Percentiles rank a stretch among this genome's conserved stretches.
Evolutionary conservation across 148 eudicot species (phyloP).

Genomic region (Cornus controversa): DNA sequence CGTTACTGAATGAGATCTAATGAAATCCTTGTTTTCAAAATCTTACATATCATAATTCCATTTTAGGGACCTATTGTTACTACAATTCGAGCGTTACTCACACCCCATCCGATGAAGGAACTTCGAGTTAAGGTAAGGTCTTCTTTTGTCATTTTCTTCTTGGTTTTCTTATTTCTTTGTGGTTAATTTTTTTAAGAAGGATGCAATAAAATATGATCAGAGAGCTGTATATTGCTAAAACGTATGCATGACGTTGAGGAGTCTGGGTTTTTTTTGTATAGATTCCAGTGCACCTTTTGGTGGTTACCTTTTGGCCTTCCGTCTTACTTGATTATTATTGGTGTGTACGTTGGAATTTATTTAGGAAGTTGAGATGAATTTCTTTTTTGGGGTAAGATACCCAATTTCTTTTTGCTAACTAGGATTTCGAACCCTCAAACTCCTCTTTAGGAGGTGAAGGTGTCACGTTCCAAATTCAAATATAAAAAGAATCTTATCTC

Average conservation of each 20-base stretch:
- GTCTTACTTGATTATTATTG: neutral
- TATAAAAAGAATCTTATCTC: too few species aligned
- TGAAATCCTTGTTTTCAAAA: constrained; percentile 3
- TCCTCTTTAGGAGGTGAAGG: too few species aligned
- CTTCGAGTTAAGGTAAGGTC: constrained; percentile 76
- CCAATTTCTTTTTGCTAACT: too few species aligned
- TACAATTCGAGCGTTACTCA: constrained; percentile 77
- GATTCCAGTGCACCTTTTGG: neutral
- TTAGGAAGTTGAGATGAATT: neutral
- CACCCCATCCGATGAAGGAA: constrained; percentile 98
- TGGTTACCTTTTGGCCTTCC: neutral
- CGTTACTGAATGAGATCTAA: neutral
- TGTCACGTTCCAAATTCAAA: too few species aligned
- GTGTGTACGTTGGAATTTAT: neutral
- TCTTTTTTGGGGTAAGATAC: too few species aligned
- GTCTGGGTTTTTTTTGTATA: neutral
- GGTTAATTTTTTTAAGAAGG: neutral
- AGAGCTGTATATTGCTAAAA: neutral
- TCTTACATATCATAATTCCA: constrained; percentile 1
- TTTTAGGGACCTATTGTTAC: constrained; percentile 85
- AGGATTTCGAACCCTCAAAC: too few species aligned
- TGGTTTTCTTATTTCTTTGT: neutral
- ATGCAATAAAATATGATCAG: neutral
- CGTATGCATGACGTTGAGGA: neutral
- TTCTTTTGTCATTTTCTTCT: neutral